Evolutionary conservation across 805 yeast genomes (phyloP).

Genomic region (Phaffomyces thermotolerans): DNA sequence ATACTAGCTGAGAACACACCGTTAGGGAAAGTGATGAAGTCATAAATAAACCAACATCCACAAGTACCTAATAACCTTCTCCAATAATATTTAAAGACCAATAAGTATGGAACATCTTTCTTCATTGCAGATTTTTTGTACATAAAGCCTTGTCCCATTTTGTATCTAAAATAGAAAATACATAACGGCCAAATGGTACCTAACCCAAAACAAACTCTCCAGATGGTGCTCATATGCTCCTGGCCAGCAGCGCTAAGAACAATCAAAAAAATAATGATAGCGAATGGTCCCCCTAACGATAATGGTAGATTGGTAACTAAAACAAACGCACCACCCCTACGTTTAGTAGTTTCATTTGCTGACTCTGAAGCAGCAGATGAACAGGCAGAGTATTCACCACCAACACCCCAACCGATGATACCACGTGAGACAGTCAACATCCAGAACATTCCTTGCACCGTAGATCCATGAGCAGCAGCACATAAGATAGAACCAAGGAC

Average conservation of each 20-base stretch:
- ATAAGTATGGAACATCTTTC: slow-evolving; percentile 47
- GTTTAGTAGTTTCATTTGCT: slow-evolving; percentile 56
- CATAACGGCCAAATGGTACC: slow-evolving; percentile 64
- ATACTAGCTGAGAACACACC: slow-evolving; percentile 63
- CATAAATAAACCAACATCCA: slow-evolving; percentile 74
- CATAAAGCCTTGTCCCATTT: slow-evolving; percentile 58
- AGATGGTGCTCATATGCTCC: slow-evolving; percentile 41
- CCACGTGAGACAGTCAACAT: slow-evolving; percentile 71
- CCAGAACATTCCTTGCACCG: slow-evolving; percentile 61
- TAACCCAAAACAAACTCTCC: slow-evolving; percentile 65
- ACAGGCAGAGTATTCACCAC: slow-evolving; percentile 70
- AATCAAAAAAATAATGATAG: slow-evolving; percentile 57
- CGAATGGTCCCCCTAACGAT: slow-evolving; percentile 75
- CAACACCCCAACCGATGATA: slow-evolving; percentile 70
- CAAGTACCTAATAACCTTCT: slow-evolving; percentile 59
- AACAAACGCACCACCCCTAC: slow-evolving; percentile 59
- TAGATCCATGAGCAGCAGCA: slow-evolving; percentile 61
- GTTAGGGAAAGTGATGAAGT: slow-evolving; percentile 75
- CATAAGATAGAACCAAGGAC: slow-evolving; percentile 60
- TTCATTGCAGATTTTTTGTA: slow-evolving; percentile 60
- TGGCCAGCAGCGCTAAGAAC: slow-evolving; percentile 53
- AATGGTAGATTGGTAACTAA: slow-evolving; percentile 69
- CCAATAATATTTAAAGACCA: slow-evolving; percentile 65
- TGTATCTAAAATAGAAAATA: slow-evolving; percentile 64
- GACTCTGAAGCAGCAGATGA: slow-evolving; percentile 67